Percentiles rank a stretch among this genome's conserved stretches.
These are phyloP conservation scores for Lolium perenne DNA, from an alignment of 176 grass and related monocot genomes.

Conservation along the genomic window DNA sequence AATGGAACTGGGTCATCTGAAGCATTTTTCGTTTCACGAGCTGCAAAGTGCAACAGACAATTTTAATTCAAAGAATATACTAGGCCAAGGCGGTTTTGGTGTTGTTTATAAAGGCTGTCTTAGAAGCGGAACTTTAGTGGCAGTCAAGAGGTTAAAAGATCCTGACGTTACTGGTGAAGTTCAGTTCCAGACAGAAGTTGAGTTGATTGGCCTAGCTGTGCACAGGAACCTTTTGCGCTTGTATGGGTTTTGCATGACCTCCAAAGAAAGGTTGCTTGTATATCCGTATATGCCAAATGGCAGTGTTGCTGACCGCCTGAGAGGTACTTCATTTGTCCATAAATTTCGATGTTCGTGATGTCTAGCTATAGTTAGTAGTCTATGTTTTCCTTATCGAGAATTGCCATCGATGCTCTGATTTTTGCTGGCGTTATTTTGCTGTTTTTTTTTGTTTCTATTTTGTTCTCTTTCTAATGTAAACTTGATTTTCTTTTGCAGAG, in stretches of 20 bases:
- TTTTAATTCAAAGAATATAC: constrained; percentile 83
- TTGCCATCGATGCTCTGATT: constrained; percentile 1
- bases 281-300: constrained; percentile 99
- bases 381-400: constrained; percentile 9
- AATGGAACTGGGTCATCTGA: constrained; percentile 90
- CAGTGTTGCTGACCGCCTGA: constrained; percentile 91
- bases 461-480: background rate
- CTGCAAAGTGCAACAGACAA: constrained; percentile 83
- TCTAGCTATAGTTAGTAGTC: background rate
- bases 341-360: background rate
- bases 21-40: constrained; percentile 79
- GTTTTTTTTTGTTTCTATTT: constrained; percentile 5
- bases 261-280: constrained; percentile 84
- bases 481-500: constrained; percentile 55
- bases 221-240: constrained; percentile 88
- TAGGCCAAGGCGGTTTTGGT: constrained; percentile 96
- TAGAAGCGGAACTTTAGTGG: constrained; percentile 77
- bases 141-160: constrained; percentile 94
- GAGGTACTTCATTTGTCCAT: constrained; percentile 59
- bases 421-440: constrained; percentile 3
- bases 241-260: constrained; percentile 97
- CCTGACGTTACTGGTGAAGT: constrained; percentile 88
- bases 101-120: constrained; percentile 92
- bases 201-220: constrained; percentile 95
- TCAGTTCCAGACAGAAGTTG: constrained; percentile 98